Conservation (phyloP, 2,329 filamentous ascomycete genomes). For the Phialophora chinensis region DNA sequence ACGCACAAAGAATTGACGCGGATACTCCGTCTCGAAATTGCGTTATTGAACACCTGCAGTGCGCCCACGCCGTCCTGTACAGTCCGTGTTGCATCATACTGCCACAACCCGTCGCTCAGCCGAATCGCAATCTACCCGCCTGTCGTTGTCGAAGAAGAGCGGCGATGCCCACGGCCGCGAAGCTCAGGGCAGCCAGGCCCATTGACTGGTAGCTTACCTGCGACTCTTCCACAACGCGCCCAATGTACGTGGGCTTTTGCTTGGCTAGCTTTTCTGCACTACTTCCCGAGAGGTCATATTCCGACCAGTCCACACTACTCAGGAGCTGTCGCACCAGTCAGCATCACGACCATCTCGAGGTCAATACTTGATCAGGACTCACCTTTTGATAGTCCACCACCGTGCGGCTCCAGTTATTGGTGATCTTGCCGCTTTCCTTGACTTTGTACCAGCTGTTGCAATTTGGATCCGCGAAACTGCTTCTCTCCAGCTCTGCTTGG, state of each 20-base stretch:
- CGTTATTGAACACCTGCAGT: neutral
- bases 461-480: slow-evolving; percentile 60
- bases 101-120: neutral
- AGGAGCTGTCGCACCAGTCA: slow-evolving; percentile 35
- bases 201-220: slow-evolving; percentile 43
- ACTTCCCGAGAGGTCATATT: slow-evolving; percentile 40
- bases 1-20: neutral
- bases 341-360: neutral
- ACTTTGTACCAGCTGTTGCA: slow-evolving; percentile 66
- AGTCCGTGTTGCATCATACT: neutral
- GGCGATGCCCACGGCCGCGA: slow-evolving; percentile 62
- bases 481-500: slow-evolving; percentile 47
- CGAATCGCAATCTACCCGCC: slow-evolving; percentile 16
- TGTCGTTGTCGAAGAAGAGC: slow-evolving; percentile 28
- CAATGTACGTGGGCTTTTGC: slow-evolving; percentile 36
- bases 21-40: neutral
- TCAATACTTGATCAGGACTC: slow-evolving; percentile 2
- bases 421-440: slow-evolving; percentile 57
- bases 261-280: slow-evolving; percentile 32
- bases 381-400: slow-evolving; percentile 62
- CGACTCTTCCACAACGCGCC: slow-evolving; percentile 47
- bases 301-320: slow-evolving; percentile 42
- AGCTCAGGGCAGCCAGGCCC: slow-evolving; percentile 76
- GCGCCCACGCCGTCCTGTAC: neutral
- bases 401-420: slow-evolving; percentile 63